Evolutionary conservation across 2,329 filamentous ascomycete species (phyloP), one percentile per base, ranked within the genome.

Genomic region (Hymenoscyphus repandus): DNA sequence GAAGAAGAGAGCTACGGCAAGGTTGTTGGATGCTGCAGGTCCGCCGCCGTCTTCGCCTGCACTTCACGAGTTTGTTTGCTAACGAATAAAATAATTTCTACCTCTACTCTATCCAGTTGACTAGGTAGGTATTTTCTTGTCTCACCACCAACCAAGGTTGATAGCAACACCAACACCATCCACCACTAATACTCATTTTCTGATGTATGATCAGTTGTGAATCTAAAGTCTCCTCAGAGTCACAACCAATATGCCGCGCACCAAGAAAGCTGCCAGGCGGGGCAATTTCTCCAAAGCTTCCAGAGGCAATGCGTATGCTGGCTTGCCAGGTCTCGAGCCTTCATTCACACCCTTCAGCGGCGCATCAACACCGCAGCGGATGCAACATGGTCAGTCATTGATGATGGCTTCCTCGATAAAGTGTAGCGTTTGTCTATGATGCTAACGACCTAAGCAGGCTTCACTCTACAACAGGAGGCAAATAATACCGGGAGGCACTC

Each of bases 391-490:
- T 62, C 52, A 45, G 42, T 18, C 10, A 17, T 18, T n/a, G n/a
- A 4, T 12, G 18, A 5, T 17, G n/a, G 5, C n/a, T 12, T 17
- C 18, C 18, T 17, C n/a, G n/a, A 13, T 17, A 5, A 17, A 40
- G 38, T 20, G 11, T 20, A 4, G 38, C 18, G n/a, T 27, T 4
- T 27, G 22, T 27, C 22, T 27, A 27, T 27, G n/a, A 40, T 30
- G 37, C 18, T 42, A 17, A 38, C 30, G 39, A 13, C 27, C 5
- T 2, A 43, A 13, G n/a, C 17, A 65, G 64, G 43, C 15, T 63
- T 64, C 45, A 64, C 64, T 10, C 47, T 85, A 65, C 71, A 72
- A 55, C 76, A 84, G 57, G 80, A 82, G 66, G 80, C 79, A 33
- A 72, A 72, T 18, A 81, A 79, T 59, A 80, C 78, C 11, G 76